Evolutionary conservation across 2,329 filamentous ascomycete species (phyloP), one percentile per base, ranked within the genome.

Genomic region (Aschersonia sp.): DNA sequence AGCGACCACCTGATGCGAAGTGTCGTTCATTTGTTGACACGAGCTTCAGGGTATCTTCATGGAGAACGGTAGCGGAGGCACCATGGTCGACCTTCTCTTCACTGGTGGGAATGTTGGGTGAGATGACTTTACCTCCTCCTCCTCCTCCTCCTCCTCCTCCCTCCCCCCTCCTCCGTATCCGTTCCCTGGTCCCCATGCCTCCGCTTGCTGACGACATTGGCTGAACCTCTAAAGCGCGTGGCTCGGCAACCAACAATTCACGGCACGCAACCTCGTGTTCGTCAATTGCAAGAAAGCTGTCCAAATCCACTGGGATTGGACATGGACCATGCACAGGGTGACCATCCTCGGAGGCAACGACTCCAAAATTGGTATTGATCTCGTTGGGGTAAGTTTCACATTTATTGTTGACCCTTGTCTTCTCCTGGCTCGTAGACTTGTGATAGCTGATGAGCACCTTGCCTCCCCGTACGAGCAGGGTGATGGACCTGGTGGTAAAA

Each of bases 241-340:
- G 20, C 43, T 55, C 44, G 78, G 78, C 12, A 80, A 77, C 57
- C 78, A 82, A 56, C 82, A 87, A 59, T 86, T 84, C 58, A 84
- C 80, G 3, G 79, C 78, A 52, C 72, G 78, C 43, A 82, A 84
- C 60, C 54, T 85, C 46, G 74, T 70, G 12, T 86, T 86, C 66
- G 78, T 78, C 53, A 68, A 72, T 58, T 80, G 78, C 62, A 70
- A 77, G 52, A 85, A 80, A 5, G 75, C 77, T 45, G 76, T 85
- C 47, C 78, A 74, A 58, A 76, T 84, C 64, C 75, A 82, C 53
- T 87, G 84, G 83, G 75, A 84, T 62, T 88, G 83, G 83, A 76
- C 77, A 31, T 88, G 40, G 40, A 80, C 76, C 78, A 82, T 85
- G 67, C 82, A 84, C 40, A 83, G 80, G 12, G 65, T 86, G 48